Base-by-base conservation (phyloP, 1,139 yeast genomes). In the Zygoascus sp. region DNA sequence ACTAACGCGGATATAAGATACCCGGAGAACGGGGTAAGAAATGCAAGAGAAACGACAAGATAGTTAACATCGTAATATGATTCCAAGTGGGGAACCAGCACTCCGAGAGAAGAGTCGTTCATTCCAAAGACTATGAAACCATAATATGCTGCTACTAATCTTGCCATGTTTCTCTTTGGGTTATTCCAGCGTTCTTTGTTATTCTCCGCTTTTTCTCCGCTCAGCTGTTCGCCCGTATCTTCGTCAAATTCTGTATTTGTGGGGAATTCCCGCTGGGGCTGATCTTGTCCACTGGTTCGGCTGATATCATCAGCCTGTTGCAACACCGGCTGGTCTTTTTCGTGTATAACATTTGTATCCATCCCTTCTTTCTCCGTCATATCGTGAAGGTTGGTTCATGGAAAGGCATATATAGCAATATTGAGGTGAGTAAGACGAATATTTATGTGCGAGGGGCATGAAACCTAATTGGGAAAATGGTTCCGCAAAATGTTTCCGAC, bases 1-100 rank as follows among this genome's bases (percentile, higher is more conserved):
- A 64, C 47, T 5, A 61, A 42, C 0, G 75, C 74, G 3, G 72
- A 66, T 0, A 65, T 22, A 15, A 70, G 61, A 48, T 64, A 70
- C 0, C 75, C 75, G 2, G 54, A 35, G 30, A 61, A 61, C 11
- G 65, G 64, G 2, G 60, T 54, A 23, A 63, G 53, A 43, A 62
- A 59, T n/a, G 63, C 56, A 9, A 59, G 28, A 2, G 66, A 59
- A 5, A 62, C 61, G 1, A 59, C 50, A 17, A 57, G 50, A 46
- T 63, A 60, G 13, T 52, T 47, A 20, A 60, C 47, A 8, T 56
- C 38, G 48, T 63, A 63, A 48, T 60, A 52, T 10, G 48, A 34
- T 42, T 63, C 66, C 8, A 63, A 54, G 37, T 53, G 52, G 9
- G 62, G 61, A 6, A 61, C 51, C 35, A 61, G 50, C 1, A 53